Percentiles rank a stretch among this genome's conserved stretches.
Conservation (phyloP, 768 basidiomycete species). For the Suillus plorans region DNA sequence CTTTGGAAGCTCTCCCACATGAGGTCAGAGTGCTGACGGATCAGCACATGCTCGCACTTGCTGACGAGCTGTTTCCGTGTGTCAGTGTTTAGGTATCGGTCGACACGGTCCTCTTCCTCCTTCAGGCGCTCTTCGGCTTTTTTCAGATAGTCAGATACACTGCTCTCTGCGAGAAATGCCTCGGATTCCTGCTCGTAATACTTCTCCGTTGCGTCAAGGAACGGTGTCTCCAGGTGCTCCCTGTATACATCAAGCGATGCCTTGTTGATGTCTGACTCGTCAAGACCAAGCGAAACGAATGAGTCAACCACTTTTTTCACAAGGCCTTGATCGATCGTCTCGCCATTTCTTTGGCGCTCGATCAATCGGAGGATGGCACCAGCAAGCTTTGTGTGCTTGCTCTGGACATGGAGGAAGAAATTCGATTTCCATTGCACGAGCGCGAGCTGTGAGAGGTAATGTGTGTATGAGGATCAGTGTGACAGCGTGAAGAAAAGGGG, state of each 20-base stretch:
- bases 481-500: neutral
- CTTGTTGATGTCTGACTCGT: conserved; percentile 90
- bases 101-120: conserved; percentile 95
- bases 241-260: conserved; percentile 92
- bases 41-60: conserved; percentile 91
- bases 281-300: conserved; percentile 91
- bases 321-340: conserved; percentile 88
- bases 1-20: conserved; percentile 95
- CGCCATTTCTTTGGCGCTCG: conserved; percentile 92
- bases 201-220: conserved; percentile 84
- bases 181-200: conserved; percentile 94
- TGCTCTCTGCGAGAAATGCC: conserved; percentile 84
- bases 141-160: conserved; percentile 91
- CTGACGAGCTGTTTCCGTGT: conserved; percentile 79
- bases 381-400: conserved; percentile 78
- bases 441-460: conserved; percentile 58
- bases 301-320: conserved; percentile 95
- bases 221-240: conserved; percentile 86
- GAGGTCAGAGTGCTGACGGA: conserved; percentile 76
- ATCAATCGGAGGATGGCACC: conserved; percentile 86
- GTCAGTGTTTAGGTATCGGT: conserved; percentile 86
- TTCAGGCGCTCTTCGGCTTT: conserved; percentile 90
- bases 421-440: conserved; percentile 95
- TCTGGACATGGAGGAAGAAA: conserved; percentile 87
- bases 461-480: conserved; percentile 3